Evolutionary conservation across 1,284 basidiomycete species (phyloP).

Genomic region (Cutaneotrichosporon sp.): DNA sequence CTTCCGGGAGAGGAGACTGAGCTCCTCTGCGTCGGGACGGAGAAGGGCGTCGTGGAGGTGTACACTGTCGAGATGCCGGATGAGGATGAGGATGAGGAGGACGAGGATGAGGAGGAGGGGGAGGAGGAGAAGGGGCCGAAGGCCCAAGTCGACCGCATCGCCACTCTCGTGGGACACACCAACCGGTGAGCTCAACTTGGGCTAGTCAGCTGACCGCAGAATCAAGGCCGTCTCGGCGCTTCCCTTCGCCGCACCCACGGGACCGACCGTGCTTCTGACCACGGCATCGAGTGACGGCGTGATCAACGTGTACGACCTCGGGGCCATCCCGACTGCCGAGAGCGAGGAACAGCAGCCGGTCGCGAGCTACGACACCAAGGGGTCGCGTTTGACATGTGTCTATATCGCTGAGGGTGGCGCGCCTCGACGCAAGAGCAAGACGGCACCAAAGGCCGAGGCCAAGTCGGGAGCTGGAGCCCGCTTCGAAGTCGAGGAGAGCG

Average conservation of each 20-base stretch:
- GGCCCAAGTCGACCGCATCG: slow-evolving; percentile 40
- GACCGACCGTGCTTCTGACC: slow-evolving; percentile 62
- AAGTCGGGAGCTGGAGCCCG: slow-evolving; percentile 34
- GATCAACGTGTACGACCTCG: slow-evolving; percentile 74
- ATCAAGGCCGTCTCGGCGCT: slow-evolving; percentile 50
- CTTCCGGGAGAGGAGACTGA: slow-evolving; percentile 53
- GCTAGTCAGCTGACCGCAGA: slow-evolving; percentile 24
- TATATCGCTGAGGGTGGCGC: slow-evolving; percentile 63
- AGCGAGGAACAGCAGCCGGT: slow-evolving; percentile 55
- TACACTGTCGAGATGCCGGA: slow-evolving; percentile 57
- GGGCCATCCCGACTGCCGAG: slow-evolving; percentile 47
- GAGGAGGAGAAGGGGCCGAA: slow-evolving; percentile 29
- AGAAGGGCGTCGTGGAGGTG: slow-evolving; percentile 77
- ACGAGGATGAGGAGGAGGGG: slow-evolving; percentile 29
- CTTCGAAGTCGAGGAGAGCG: slow-evolving; percentile 30
- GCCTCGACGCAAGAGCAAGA: slow-evolving; percentile 28
- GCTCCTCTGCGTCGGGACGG: slow-evolving; percentile 73
- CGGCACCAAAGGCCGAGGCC: slow-evolving; percentile 51
- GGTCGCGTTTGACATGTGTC: slow-evolving; percentile 76
- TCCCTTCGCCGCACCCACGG: slow-evolving; percentile 30
- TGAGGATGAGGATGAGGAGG: slow-evolving; percentile 31
- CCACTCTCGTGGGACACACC: slow-evolving; percentile 46
- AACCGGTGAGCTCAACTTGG: slow-evolving; percentile 27
- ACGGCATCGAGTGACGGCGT: slow-evolving; percentile 82
- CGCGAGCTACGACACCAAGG: slow-evolving; percentile 75